These are phyloP conservation scores for Mortierella sp. DNA, from an alignment of 371 early-diverging fungal species.

Conservation along the genomic window DNA sequence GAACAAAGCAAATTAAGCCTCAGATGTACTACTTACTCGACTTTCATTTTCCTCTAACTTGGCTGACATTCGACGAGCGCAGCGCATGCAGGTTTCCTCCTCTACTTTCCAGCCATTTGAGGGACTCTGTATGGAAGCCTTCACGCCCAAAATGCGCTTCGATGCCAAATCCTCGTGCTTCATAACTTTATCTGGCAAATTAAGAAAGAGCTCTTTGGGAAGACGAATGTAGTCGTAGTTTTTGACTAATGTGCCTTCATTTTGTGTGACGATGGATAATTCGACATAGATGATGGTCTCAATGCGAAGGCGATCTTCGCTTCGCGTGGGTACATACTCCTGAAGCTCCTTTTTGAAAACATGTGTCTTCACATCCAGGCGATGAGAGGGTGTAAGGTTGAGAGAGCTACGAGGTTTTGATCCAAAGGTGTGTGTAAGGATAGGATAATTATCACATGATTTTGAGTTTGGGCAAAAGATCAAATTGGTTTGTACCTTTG, in stretches of 20 bases:
- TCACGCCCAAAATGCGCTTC: slow-evolving; percentile 26
- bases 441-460: neutral
- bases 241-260: slow-evolving; percentile 21
- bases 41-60: slow-evolving; percentile 35
- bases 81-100: slow-evolving; percentile 39
- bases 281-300: slow-evolving; percentile 51
- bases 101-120: slow-evolving; percentile 33
- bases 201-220: slow-evolving; percentile 29
- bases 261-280: slow-evolving; percentile 29
- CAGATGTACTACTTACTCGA: slow-evolving; percentile 23
- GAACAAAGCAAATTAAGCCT: neutral
- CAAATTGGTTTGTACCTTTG: neutral
- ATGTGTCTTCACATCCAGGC: slow-evolving; percentile 43
- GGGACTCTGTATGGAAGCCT: slow-evolving; percentile 20
- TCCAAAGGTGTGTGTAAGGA: neutral
- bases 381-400: slow-evolving; percentile 9
- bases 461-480: no score
- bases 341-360: slow-evolving; percentile 52
- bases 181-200: slow-evolving; percentile 41
- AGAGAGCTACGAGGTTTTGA: neutral
- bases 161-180: slow-evolving; percentile 27
- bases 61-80: slow-evolving; percentile 41
- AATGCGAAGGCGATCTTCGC: slow-evolving; percentile 43
- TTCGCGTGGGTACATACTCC: slow-evolving; percentile 42
- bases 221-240: slow-evolving; percentile 36